A percentile compares a stretch with the other conserved stretches of the same genome.
These are phyloP conservation scores for Nannizziopsis barbatae DNA, from an alignment of 2,329 filamentous ascomycete genomes.

Conservation along the genomic window DNA sequence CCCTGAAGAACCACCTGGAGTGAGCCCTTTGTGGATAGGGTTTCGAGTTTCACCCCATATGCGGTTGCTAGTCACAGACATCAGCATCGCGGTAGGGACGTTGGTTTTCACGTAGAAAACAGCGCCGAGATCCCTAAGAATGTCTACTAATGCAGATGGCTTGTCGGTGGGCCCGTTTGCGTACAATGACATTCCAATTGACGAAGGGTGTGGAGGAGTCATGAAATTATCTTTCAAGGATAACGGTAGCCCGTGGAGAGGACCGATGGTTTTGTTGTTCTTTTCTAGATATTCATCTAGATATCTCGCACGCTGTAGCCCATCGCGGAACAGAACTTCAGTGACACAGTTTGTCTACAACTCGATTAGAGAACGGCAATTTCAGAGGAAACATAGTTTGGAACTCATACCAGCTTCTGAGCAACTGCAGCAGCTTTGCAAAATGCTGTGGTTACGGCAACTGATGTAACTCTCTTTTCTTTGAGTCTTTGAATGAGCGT, in stretches of 20 bases:
- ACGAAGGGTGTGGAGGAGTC: conserved; percentile 19
- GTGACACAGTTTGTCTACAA: conserved; percentile 48
- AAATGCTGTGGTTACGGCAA: conserved; percentile 24
- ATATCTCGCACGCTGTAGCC: conserved; percentile 38
- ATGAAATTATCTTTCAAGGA: conserved; percentile 43
- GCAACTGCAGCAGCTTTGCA: conserved; percentile 47
- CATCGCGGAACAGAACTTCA: conserved; percentile 46
- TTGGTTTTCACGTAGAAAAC: conserved; percentile 47
- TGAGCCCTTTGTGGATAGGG: conserved; percentile 45
- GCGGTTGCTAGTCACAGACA: conserved; percentile 50
- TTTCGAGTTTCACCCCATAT: conserved; percentile 49
- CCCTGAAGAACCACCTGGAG: conserved; percentile 47
- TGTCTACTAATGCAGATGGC: conserved; percentile 39
- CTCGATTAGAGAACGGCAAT: conserved; percentile 21
- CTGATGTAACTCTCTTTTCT: conserved; percentile 20
- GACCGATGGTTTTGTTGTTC: conserved; percentile 41
- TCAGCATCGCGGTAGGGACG: conserved; percentile 24
- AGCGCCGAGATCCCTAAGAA: conserved; percentile 44
- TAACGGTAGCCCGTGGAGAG: conserved; percentile 52
- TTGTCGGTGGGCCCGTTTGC: conserved; percentile 42
- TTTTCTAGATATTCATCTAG: conserved; percentile 39
- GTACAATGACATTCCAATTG: conserved; percentile 11
- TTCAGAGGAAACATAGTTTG: conserved; percentile 16
- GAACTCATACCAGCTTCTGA: conserved; percentile 45
- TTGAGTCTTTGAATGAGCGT: conserved; percentile 28